phyloP scores from a whole-genome alignment of 805 yeast species.

The Candida pseudofarinosa region DNA sequence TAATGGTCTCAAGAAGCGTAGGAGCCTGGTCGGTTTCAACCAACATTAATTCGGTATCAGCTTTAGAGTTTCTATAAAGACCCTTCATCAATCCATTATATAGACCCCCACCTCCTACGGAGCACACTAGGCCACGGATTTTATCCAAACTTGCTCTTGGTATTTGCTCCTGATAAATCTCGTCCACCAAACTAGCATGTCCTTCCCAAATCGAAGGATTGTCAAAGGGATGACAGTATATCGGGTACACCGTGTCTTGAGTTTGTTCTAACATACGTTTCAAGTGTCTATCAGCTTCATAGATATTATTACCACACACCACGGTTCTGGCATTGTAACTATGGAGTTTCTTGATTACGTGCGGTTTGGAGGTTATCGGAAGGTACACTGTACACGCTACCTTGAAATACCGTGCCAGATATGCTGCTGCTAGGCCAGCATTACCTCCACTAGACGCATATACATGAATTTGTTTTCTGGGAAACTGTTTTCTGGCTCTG shows the following conservation, averaged over 20 bases:
- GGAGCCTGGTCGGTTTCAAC: constrained; percentile 65
- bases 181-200: constrained; percentile 47
- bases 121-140: constrained; percentile 47
- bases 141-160: constrained; percentile 12
- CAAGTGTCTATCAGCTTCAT: constrained; percentile 48
- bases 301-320: constrained; percentile 42
- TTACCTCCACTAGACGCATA: constrained; percentile 56
- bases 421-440: constrained; percentile 54
- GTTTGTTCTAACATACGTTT: constrained; percentile 19
- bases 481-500: constrained; percentile 12
- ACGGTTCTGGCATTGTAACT: constrained; percentile 49
- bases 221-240: constrained; percentile 56
- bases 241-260: constrained; percentile 26
- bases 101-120: constrained; percentile 58
- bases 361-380: constrained; percentile 45
- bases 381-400: constrained; percentile 58
- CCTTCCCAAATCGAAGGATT: constrained; percentile 53
- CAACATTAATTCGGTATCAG: constrained; percentile 29
- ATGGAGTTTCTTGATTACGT: constrained; percentile 43
- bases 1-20: constrained; percentile 49
- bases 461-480: constrained; percentile 32
- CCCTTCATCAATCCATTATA: constrained; percentile 51
- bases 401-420: constrained; percentile 34
- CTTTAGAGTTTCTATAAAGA: constrained; percentile 23
- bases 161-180: constrained; percentile 28